Evolutionary conservation across 768 basidiomycete genomes (phyloP).

Genomic region (Myochromella boudieri): DNA sequence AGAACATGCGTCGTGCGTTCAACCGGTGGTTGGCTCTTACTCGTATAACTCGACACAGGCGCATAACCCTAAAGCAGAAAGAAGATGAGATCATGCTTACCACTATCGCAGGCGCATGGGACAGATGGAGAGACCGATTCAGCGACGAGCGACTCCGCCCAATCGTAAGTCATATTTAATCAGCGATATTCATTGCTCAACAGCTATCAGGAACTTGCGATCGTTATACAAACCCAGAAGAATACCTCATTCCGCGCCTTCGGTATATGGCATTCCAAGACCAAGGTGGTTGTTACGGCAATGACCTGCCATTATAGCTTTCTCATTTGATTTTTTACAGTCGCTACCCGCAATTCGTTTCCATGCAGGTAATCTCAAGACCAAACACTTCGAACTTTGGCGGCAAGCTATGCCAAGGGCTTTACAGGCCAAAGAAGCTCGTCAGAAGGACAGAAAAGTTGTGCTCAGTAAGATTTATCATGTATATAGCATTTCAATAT

Average conservation of each 20-base stretch:
- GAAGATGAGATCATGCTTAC: constrained; percentile 61
- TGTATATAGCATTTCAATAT: constrained; percentile 5
- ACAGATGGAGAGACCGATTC: constrained; percentile 77
- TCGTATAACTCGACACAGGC: constrained; percentile 60
- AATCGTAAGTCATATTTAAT: constrained; percentile 42
- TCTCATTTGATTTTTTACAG: constrained; percentile 34
- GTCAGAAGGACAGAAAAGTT: constrained; percentile 52
- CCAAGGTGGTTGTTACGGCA: constrained; percentile 48
- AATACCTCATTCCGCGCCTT: constrained; percentile 69
- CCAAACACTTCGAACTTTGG: constrained; percentile 67
- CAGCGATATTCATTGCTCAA: constrained; percentile 1
- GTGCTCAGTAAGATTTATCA: constrained; percentile 53
- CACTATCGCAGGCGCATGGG: constrained; percentile 61
- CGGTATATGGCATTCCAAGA: constrained; percentile 72
- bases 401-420: constrained; percentile 69
- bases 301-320: background rate
- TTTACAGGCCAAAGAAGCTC: constrained; percentile 62
- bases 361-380: constrained; percentile 59
- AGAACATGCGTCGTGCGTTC: constrained; percentile 66
- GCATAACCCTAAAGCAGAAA: constrained; percentile 55
- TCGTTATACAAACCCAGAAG: constrained; percentile 57
- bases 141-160: constrained; percentile 64
- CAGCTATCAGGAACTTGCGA: constrained; percentile 51
- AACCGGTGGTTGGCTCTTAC: constrained; percentile 66
- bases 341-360: constrained; percentile 80